phyloP scores from a whole-genome alignment of 2,329 filamentous ascomycete genomes.

The Alternaria infectoria region DNA sequence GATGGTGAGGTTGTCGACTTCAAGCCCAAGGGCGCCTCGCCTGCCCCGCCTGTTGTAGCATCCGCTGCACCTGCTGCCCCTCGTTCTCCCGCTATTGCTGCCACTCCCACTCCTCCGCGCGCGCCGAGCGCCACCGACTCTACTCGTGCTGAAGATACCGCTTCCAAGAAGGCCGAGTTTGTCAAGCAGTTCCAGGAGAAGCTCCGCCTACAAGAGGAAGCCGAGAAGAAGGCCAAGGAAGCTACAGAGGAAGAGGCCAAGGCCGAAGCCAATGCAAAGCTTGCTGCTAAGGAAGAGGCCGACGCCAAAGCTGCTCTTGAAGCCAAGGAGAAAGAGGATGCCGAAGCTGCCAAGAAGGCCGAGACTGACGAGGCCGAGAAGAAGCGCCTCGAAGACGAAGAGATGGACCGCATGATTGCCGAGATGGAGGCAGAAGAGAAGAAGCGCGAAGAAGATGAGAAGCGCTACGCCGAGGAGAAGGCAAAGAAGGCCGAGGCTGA shows the following conservation, averaged over 20 bases:
- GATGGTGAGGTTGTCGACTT: constrained; percentile 77
- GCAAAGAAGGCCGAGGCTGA: constrained; percentile 65
- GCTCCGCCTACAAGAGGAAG: constrained; percentile 60
- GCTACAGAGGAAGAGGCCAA: constrained; percentile 50
- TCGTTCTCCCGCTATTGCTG: constrained; percentile 69
- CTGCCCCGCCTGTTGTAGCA: constrained; percentile 46
- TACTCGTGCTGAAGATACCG: constrained; percentile 70
- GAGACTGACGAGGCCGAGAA: constrained; percentile 42
- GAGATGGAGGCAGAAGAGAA: constrained; percentile 61
- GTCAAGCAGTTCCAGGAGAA: constrained; percentile 73
- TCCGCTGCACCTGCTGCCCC: constrained; percentile 57
- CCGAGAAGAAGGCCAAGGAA: constrained; percentile 61
- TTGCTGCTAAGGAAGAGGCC: constrained; percentile 55
- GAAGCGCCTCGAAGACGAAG: constrained; percentile 50
- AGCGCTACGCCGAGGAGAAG: constrained; percentile 73
- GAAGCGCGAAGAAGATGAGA: constrained; percentile 70
- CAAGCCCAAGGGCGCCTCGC: constrained; percentile 51
- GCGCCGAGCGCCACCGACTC: constrained; percentile 67
- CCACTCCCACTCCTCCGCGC: constrained; percentile 71
- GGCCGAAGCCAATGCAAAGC: constrained; percentile 58
- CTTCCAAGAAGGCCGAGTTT: constrained; percentile 63
- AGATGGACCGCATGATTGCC: constrained; percentile 66
- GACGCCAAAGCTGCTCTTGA: constrained; percentile 44
- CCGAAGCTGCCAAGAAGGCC: constrained; percentile 52
- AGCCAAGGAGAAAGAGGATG: constrained; percentile 39